Percentiles rank a stretch among this genome's conserved stretches.
Conservation (phyloP, 148 eudicot genomes). For the Chenopodium album region DNA sequence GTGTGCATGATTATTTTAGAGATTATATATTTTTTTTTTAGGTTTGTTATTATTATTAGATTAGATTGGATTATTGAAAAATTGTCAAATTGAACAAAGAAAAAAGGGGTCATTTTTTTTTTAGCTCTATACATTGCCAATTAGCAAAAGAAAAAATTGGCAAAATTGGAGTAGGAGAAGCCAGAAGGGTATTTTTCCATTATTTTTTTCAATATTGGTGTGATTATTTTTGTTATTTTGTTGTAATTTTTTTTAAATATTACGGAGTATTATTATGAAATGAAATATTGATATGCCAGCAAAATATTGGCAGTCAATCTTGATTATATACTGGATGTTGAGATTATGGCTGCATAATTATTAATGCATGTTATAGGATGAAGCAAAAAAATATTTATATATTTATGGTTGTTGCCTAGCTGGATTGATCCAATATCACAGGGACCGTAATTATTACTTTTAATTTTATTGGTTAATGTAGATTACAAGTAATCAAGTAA, state of each 20-base stretch:
- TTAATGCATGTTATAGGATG: neutral
- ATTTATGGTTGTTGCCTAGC: conserved; percentile 12
- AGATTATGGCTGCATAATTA: conserved; percentile 18
- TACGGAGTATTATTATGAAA: neutral
- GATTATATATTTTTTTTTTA: neutral
- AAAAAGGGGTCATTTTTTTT: conserved; percentile 6
- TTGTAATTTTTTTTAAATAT: neutral
- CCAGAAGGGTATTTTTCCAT: neutral
- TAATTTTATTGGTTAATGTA: neutral
- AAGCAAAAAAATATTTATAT: neutral
- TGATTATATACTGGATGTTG: neutral
- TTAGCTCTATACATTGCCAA: conserved; percentile 17
- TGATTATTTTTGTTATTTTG: neutral
- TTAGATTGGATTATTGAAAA: conserved; percentile 11
- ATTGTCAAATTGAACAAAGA: conserved; percentile 14
- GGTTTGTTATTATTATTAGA: conserved; percentile 1
- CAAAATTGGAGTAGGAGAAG: neutral
- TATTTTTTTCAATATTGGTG: conserved; percentile 7
- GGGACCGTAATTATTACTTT: neutral
- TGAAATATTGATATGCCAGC: neutral
- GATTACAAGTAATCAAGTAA: neutral
- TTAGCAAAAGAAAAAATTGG: neutral
- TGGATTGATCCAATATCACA: neutral
- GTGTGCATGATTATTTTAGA: conserved; percentile 44
- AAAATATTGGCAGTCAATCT: conserved; percentile 5